These are phyloP conservation scores for Cutaneotrichosporon cyanovorans DNA, from an alignment of 1,284 basidiomycete genomes.

Conservation along the genomic window DNA sequence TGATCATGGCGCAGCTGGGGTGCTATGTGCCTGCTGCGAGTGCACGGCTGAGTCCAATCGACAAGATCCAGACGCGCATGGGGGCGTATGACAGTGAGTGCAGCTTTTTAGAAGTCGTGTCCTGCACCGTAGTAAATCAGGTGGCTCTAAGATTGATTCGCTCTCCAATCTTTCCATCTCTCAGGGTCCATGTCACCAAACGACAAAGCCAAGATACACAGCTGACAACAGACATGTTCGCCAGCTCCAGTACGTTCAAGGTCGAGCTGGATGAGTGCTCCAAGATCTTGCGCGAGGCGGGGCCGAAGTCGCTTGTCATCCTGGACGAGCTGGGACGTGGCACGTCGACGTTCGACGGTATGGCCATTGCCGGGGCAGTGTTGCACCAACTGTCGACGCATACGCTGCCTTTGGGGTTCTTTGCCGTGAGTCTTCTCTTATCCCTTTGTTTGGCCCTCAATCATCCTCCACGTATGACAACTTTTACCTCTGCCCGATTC, in stretches of 20 bases:
- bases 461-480: too few species aligned
- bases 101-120: too few species aligned
- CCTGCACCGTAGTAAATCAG: too few species aligned
- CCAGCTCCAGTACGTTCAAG: constrained; percentile 89
- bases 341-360: constrained; percentile 65
- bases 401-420: constrained; percentile 65
- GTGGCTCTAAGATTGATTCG: too few species aligned
- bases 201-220: too few species aligned
- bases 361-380: constrained; percentile 94
- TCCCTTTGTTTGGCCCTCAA: too few species aligned
- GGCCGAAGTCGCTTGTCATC: constrained; percentile 84
- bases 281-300: constrained; percentile 83
- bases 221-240: constrained; percentile 64
- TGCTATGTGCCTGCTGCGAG: constrained; percentile 85
- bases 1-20: constrained; percentile 96
- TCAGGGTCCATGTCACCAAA: too few species aligned
- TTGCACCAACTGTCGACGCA: constrained; percentile 85
- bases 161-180: too few species aligned
- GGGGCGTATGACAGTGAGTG: constrained; percentile 80
- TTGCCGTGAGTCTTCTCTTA: constrained; percentile 40
- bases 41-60: constrained; percentile 80
- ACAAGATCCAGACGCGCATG: constrained; percentile 94
- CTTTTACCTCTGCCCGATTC: too few species aligned
- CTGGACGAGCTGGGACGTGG: constrained; percentile 83
- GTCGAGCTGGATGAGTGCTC: constrained; percentile 93